Conservation (phyloP, 306 rosid species). For the Clitoria ternatea region DNA sequence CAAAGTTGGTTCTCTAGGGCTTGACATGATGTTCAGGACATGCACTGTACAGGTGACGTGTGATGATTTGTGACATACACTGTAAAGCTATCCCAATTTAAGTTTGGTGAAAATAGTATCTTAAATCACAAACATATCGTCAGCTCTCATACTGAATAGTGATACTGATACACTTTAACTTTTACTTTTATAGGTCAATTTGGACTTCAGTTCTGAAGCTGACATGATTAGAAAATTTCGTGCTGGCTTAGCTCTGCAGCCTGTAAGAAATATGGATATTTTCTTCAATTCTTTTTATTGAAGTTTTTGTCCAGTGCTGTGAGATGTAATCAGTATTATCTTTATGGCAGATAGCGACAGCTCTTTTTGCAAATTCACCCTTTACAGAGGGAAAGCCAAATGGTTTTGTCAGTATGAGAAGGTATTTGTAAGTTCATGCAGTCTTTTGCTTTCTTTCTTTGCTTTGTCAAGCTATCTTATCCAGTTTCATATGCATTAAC, state of each 20-base stretch:
- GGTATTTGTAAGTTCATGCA: conserved; percentile 40
- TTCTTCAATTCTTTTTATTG: conserved; percentile 5
- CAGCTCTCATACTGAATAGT: conserved; percentile 11
- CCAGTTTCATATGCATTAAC: conserved; percentile 30
- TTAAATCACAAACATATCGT: background rate
- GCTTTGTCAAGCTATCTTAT: conserved; percentile 15
- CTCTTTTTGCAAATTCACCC: conserved; percentile 96
- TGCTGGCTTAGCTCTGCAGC: conserved; percentile 93
- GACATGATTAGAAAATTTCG: conserved; percentile 96
- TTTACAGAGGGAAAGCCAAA: conserved; percentile 94
- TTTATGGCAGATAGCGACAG: conserved; percentile 89
- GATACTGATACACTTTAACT: conserved; percentile 15
- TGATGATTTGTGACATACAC: conserved; percentile 8
- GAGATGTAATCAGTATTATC: conserved; percentile 30
- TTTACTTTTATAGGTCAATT: conserved; percentile 69
- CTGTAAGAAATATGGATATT: conserved; percentile 56
- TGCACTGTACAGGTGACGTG: conserved; percentile 90
- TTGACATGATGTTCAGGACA: conserved; percentile 98
- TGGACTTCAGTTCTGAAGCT: conserved; percentile 91
- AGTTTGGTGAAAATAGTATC: conserved; percentile 18
- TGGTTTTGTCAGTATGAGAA: conserved; percentile 93
- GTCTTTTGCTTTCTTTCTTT: conserved; percentile 11
- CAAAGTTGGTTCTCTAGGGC: conserved; percentile 94
- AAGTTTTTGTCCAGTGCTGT: conserved; percentile 8
- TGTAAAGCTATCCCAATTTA: conserved; percentile 1